These are phyloP conservation scores for Backusella sp. DNA, from an alignment of 192 early-diverging fungal genomes.

Conservation along the genomic window DNA sequence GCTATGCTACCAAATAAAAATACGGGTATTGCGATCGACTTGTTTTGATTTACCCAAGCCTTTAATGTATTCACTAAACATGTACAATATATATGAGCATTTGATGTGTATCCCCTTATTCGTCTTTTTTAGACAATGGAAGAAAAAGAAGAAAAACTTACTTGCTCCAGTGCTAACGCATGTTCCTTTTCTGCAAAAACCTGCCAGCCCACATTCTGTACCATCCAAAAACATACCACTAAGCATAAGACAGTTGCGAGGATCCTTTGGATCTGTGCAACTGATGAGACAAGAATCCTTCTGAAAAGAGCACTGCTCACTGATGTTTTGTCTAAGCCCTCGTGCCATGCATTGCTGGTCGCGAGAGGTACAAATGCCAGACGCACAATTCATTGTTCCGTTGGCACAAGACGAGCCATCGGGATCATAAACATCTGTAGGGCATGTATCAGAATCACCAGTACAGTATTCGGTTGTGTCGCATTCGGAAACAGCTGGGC, in stretches of 20 bases:
- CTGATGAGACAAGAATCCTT: conserved; percentile 65
- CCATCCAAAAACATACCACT: conserved; percentile 72
- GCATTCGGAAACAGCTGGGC: conserved; percentile 75
- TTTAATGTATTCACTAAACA: conserved; percentile 22
- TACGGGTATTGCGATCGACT: conserved; percentile 44
- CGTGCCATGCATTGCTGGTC: conserved; percentile 68
- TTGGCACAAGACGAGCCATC: conserved; percentile 70
- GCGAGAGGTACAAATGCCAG: conserved; percentile 69
- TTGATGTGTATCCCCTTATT: background rate
- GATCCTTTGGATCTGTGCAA: conserved; percentile 58
- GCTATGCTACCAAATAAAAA: conserved; percentile 32
- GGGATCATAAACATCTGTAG: conserved; percentile 58
- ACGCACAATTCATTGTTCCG: conserved; percentile 60
- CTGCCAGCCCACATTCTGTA: conserved; percentile 65
- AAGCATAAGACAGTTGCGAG: conserved; percentile 53
- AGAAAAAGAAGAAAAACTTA: conserved; percentile 14
- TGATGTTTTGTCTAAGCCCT: conserved; percentile 55
- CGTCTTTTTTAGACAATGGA: background rate
- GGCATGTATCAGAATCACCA: conserved; percentile 71
- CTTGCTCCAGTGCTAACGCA: conserved; percentile 31
- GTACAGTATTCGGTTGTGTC: conserved; percentile 79
- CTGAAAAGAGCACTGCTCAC: conserved; percentile 55
- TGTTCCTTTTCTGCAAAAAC: conserved; percentile 58
- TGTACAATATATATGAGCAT: background rate
- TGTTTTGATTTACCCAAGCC: conserved; percentile 44